A percentile compares a stretch with the other conserved stretches of the same genome.
These are phyloP conservation scores for Benincasa hispida DNA, from an alignment of 306 rosid species.

Conservation along the genomic window DNA sequence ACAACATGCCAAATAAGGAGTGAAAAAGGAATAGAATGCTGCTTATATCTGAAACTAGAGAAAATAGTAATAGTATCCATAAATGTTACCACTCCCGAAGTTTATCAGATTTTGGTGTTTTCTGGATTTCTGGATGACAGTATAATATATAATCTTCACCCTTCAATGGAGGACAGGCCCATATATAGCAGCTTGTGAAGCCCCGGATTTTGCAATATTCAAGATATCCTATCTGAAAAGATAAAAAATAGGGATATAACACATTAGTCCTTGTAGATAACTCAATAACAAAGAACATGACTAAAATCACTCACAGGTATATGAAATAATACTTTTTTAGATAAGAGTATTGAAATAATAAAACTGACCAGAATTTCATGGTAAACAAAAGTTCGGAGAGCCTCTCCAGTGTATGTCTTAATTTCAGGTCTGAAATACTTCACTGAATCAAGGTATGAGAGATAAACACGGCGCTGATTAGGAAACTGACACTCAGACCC, in stretches of 20 bases:
- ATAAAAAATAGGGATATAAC: neutral
- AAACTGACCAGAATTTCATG: conserved; percentile 85
- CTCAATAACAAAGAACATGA: neutral
- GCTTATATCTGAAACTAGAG: neutral
- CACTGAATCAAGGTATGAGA: conserved; percentile 90
- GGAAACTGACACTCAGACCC: conserved; percentile 86
- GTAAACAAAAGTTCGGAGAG: conserved; percentile 91
- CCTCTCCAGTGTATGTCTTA: conserved; percentile 83
- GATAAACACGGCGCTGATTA: conserved; percentile 94
- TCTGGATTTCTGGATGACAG: conserved; percentile 98
- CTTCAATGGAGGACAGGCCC: conserved; percentile 99
- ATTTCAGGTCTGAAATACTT: conserved; percentile 96
- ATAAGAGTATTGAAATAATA: neutral
- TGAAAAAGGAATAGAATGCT: conserved; percentile 11
- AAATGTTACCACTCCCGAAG: conserved; percentile 82
- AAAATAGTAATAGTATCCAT: conserved; percentile 1
- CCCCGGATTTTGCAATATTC: conserved; percentile 95
- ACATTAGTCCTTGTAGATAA: conserved; percentile 14
- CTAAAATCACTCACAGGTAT: neutral
- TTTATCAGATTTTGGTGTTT: conserved; percentile 98
- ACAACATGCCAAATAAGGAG: conserved; percentile 16
- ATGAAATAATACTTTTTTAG: neutral
- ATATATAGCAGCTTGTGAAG: conserved; percentile 92
- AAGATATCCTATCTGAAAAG: conserved; percentile 81
- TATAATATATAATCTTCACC: conserved; percentile 98